A percentile compares a stretch with the other conserved stretches of the same genome.
Conservation (phyloP, 2,329 filamentous ascomycete species). For the Paracoccidioides brasiliensis region DNA sequence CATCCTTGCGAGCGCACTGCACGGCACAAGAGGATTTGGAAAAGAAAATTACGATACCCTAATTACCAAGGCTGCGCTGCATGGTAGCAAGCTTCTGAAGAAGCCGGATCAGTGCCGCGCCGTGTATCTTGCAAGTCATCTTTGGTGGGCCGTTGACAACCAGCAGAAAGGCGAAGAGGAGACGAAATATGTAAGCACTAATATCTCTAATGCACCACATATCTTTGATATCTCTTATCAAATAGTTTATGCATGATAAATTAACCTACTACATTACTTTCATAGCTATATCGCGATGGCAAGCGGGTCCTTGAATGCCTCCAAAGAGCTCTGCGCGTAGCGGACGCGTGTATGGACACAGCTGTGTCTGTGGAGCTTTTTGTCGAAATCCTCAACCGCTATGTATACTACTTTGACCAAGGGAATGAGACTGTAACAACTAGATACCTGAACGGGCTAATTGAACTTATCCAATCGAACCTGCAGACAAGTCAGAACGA, state of each 20-base stretch:
- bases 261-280: background rate
- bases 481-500: conserved; percentile 64
- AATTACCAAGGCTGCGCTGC: conserved; percentile 93
- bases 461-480: conserved; percentile 96
- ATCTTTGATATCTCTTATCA: background rate
- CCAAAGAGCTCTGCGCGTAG: conserved; percentile 86
- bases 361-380: conserved; percentile 95
- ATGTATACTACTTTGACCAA: conserved; percentile 99
- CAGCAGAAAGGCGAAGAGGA: conserved; percentile 66
- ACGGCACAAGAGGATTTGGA: conserved; percentile 78
- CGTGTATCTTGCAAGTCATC: conserved; percentile 87
- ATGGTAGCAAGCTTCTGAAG: conserved; percentile 90
- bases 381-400: conserved; percentile 94
- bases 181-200: conserved; percentile 53
- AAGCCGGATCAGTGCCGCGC: conserved; percentile 97
- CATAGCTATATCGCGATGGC: conserved; percentile 77
- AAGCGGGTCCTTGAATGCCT: conserved; percentile 94
- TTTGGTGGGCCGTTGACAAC: conserved; percentile 95
- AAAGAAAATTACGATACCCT: conserved; percentile 98
- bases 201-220: background rate
- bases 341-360: conserved; percentile 98
- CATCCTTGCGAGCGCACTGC: conserved; percentile 77
- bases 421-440: conserved; percentile 97
- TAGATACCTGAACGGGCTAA: conserved; percentile 94
- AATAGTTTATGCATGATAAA: background rate